Evolutionary conservation across 305 asterid genomes (phyloP).

Genomic region (Fraxinus albicans): DNA sequence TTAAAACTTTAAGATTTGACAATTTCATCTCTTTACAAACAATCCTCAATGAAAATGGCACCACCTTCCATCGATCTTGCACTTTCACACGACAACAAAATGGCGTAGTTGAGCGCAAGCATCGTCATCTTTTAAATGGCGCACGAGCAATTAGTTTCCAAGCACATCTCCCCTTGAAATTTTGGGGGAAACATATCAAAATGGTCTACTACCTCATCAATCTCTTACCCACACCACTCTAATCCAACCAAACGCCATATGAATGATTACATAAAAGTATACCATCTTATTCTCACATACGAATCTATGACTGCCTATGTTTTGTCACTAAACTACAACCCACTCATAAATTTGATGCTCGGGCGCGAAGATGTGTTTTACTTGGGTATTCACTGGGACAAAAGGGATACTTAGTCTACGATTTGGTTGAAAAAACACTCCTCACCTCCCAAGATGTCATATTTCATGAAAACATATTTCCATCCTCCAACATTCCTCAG

Average conservation of each 20-base stretch:
- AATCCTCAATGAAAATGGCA: background rate
- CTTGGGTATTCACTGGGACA: background rate
- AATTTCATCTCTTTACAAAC: background rate
- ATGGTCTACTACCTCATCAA: background rate
- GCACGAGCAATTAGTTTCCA: background rate
- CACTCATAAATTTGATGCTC: background rate
- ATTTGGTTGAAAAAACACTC: background rate
- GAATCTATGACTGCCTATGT: background rate
- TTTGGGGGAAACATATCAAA: background rate
- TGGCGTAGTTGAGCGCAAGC: background rate
- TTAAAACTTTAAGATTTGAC: background rate
- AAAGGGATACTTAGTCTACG: background rate
- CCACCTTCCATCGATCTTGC: background rate
- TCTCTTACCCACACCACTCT: background rate
- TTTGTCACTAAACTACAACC: background rate
- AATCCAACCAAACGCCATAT: background rate
- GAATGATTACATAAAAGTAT: background rate
- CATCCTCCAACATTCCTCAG: background rate
- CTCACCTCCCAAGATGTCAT: background rate
- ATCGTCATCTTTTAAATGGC: background rate
- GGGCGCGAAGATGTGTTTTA: background rate
- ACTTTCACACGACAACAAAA: background rate
- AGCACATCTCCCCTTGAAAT: background rate
- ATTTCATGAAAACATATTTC: background rate
- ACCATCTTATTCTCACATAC: background rate